Evolutionary conservation across 2,329 filamentous ascomycete genomes (phyloP), one percentile per base, ranked within the genome.

Genomic region (Chaetothyriales sp.): DNA sequence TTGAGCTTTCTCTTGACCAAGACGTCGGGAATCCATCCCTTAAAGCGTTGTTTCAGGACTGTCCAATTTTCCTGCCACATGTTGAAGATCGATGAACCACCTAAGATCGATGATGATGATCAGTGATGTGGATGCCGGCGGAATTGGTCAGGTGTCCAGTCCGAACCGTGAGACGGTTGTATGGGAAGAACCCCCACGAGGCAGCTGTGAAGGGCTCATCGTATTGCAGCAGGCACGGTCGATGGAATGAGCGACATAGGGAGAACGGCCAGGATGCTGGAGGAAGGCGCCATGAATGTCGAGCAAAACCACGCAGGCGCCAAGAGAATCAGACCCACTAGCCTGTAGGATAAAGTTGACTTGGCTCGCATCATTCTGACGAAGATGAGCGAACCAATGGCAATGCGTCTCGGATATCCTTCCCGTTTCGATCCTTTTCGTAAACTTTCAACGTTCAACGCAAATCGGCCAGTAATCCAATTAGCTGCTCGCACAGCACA

Each of bases 1-100:
- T 73, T 73, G 47, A 72, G 54, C 51, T 63, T 62, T 20, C 72
- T 52, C 49, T 65, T 60, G 48, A 62, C 65, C 44, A 71, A 37
- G 45, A 68, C 51, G 50, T 59, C 56, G 5, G 70, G 70, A 44
- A 70, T 60, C 44, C 61, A 66, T 50, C 61, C 49, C 59, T 67
- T 69, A 57, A 64, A 25, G 45, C 52, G 54, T 19, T 54, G 56
- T 54, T 54, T 56, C 29, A 56, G 43, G 8, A 43, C 29, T 18
- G 19, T 20, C 48, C 47, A 53, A 20, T 29, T 13, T n/a, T 47
- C 46, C 8, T 15, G 29, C 19, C 2, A 20, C 46, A 29, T 52
- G 46, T 10, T 47, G 46, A 18, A 9, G 7, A 47, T 25, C 10
- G 28, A 18, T 10, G 28, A 10, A 47, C 25, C 33, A 40, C 33